A percentile compares a stretch with the other conserved stretches of the same genome.
These are phyloP conservation scores for Stropharia rugosoannulata DNA, from an alignment of 768 basidiomycete genomes.

Conservation along the genomic window DNA sequence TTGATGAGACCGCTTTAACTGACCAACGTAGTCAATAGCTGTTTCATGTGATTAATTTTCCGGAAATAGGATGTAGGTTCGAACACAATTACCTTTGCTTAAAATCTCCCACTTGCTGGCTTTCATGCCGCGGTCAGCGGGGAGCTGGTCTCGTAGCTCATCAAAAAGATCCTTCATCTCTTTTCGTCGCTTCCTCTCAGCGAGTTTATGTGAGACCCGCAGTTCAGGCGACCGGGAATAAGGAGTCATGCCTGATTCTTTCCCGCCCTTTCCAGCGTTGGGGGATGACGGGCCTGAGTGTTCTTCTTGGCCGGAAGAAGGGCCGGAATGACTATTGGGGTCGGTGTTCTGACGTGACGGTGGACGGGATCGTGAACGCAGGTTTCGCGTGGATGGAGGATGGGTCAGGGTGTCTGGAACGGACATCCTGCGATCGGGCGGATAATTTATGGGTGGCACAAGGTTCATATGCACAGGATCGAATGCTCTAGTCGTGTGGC, in stretches of 20 bases:
- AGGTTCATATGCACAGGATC: constrained; percentile 48
- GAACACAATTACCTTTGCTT: constrained; percentile 69
- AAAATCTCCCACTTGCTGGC: constrained; percentile 99
- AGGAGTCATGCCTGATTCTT: constrained; percentile 64
- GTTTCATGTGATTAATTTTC: constrained; percentile 5
- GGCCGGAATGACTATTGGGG: constrained; percentile 31
- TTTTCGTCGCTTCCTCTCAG: constrained; percentile 94
- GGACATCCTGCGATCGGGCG: constrained; percentile 75
- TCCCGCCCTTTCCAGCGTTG: constrained; percentile 36
- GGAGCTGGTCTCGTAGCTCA: constrained; percentile 89
- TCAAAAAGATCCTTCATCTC: constrained; percentile 99
- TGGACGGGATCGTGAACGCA: constrained; percentile 70
- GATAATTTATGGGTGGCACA: constrained; percentile 58
- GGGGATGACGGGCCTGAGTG: constrained; percentile 35
- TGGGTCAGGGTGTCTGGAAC: constrained; percentile 58
- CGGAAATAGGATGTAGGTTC: constrained; percentile 8
- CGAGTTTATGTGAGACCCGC: constrained; percentile 93
- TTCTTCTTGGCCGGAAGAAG: constrained; percentile 47
- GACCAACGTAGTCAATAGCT: constrained; percentile 89
- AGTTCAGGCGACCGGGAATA: constrained; percentile 96
- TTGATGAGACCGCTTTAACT: constrained; percentile 74
- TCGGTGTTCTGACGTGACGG: constrained; percentile 61
- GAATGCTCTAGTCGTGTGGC: constrained; percentile 45
- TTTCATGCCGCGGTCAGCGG: constrained; percentile 92
- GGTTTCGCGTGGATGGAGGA: constrained; percentile 42